Percentiles rank a stretch among this genome's conserved stretches.
These are phyloP conservation scores for Sanghuangporus baumii DNA, from an alignment of 1,284 basidiomycete species.

Conservation along the genomic window DNA sequence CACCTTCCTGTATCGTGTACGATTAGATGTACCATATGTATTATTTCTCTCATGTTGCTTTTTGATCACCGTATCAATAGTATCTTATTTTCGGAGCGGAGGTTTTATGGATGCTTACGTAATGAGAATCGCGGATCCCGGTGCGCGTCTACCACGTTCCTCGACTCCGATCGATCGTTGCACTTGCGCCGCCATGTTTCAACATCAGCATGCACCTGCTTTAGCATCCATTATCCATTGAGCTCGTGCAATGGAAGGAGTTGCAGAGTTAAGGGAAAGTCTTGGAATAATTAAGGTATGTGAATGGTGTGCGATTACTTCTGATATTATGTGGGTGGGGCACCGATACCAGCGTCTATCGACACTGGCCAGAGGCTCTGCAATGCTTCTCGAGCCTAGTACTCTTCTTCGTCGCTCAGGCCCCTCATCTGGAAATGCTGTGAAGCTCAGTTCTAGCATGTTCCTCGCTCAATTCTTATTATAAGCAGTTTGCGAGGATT, in stretches of 20 bases:
- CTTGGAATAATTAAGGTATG: slow-evolving; percentile 2
- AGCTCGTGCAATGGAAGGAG: background rate
- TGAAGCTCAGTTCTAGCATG: slow-evolving; percentile 1
- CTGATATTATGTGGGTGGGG: background rate
- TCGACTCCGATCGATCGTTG: background rate
- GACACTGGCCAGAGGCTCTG: background rate
- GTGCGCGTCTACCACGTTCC: background rate
- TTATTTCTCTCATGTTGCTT: background rate
- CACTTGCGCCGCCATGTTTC: background rate
- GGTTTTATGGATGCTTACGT: background rate
- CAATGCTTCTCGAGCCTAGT: background rate
- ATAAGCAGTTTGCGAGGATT: background rate
- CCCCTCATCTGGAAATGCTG: background rate
- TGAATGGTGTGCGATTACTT: background rate
- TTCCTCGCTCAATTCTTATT: background rate
- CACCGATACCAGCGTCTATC: background rate
- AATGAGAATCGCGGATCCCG: background rate
- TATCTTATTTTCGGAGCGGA: background rate
- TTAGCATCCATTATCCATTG: background rate
- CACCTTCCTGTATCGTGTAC: background rate
- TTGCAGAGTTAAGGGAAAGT: slow-evolving; percentile 4
- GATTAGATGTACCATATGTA: background rate
- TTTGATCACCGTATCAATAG: background rate
- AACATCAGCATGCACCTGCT: background rate
- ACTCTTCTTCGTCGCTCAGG: background rate